A percentile compares a stretch with the other conserved stretches of the same genome.
Conservation (phyloP, 495 filamentous ascomycete genomes). For the Penicillium desertorum region DNA sequence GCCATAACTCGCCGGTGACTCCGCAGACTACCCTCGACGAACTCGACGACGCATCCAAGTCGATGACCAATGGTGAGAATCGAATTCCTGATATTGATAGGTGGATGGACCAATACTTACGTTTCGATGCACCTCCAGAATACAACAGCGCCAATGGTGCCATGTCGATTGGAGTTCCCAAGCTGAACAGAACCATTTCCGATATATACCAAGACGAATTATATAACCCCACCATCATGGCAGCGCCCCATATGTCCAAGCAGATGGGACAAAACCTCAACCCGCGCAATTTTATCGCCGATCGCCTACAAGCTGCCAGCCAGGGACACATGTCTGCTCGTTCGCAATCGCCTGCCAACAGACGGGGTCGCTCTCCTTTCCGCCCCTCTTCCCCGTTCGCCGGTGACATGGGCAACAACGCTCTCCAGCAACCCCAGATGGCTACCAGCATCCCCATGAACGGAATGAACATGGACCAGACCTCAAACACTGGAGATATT, state of each 20-base stretch:
- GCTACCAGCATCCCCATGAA: constrained; percentile 42
- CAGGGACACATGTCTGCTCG: constrained; percentile 66
- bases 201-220: constrained; percentile 84
- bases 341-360: constrained; percentile 54
- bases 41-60: constrained; percentile 49
- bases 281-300: constrained; percentile 64
- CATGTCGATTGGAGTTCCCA: constrained; percentile 59
- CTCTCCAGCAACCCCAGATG: constrained; percentile 36
- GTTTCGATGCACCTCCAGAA: constrained; percentile 49
- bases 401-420: constrained; percentile 30
- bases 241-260: constrained; percentile 48
- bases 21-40: constrained; percentile 55
- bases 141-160: constrained; percentile 33
- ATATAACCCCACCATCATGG: constrained; percentile 66
- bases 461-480: constrained; percentile 18
- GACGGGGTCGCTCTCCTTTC: constrained; percentile 82
- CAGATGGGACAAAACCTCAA: constrained; percentile 46
- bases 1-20: constrained; percentile 57
- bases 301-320: constrained; percentile 76
- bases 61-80: constrained; percentile 53
- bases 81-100: constrained; percentile 43
- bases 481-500: constrained; percentile 39
- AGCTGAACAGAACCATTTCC: constrained; percentile 81
- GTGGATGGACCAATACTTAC: constrained; percentile 66
- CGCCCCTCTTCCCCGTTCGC: constrained; percentile 69